A percentile compares a stretch with the other conserved stretches of the same genome.
Evolutionary conservation across 2,329 filamentous ascomycete species (phyloP).

Genomic region (Aureobasidium sp.): DNA sequence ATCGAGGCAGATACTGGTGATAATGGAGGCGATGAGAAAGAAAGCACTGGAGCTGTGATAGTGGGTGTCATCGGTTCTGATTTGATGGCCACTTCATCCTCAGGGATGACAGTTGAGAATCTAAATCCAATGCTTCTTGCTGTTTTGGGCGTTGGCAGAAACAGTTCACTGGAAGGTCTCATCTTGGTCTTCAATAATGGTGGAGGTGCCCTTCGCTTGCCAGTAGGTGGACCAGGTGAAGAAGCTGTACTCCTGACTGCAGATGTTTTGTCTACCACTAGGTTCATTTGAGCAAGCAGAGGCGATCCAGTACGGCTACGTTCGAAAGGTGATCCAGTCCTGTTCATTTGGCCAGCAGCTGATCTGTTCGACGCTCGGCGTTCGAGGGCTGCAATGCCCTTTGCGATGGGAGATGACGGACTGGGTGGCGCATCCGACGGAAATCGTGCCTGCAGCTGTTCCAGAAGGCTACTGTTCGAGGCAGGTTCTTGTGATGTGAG

Average conservation of each 20-base stretch:
- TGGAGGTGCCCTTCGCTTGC: background rate
- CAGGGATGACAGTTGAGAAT: background rate
- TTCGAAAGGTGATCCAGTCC: background rate
- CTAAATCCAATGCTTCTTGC: background rate
- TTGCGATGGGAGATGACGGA: slow-evolving; percentile 6
- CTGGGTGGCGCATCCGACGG: background rate
- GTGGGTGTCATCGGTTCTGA: background rate
- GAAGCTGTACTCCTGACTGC: background rate
- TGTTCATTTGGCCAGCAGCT: background rate
- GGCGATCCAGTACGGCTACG: slow-evolving; percentile 4
- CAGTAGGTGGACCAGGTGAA: background rate
- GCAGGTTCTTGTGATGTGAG: background rate
- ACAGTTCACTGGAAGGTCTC: slow-evolving; percentile 12
- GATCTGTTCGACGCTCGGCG: slow-evolving; percentile 3
- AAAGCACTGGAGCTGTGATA: background rate
- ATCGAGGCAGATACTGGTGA: background rate
- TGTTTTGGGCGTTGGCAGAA: slow-evolving; percentile 3
- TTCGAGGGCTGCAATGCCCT: slow-evolving; percentile 8
- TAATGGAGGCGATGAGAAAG: background rate
- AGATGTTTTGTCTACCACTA: background rate
- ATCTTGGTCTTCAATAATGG: background rate
- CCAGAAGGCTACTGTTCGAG: background rate
- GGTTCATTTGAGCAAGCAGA: background rate
- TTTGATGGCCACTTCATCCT: background rate
- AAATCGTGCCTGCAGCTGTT: slow-evolving; percentile 3